phyloP scores from a whole-genome alignment of 2,329 filamentous ascomycete genomes.

The Scedosporium dehoogii region DNA sequence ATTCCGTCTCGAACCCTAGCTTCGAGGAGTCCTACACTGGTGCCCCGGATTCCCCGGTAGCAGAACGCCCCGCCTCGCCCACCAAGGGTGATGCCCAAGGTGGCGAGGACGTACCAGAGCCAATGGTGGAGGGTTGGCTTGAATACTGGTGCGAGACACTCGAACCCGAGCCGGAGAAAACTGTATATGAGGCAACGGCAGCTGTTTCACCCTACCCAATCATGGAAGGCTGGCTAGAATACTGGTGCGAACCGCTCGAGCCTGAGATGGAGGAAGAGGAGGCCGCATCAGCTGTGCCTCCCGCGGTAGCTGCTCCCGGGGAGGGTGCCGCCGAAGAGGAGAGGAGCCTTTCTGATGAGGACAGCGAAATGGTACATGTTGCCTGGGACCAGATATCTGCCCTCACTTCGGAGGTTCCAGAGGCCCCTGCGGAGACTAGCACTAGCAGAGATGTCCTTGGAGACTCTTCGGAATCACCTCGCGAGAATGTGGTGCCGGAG shows the following conservation, averaged over 20 bases:
- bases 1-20: background rate
- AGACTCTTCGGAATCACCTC: background rate
- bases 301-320: background rate
- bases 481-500: background rate
- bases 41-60: background rate
- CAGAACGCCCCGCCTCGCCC: background rate
- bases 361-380: background rate
- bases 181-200: background rate
- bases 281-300: background rate
- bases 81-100: background rate
- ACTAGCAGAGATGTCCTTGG: background rate
- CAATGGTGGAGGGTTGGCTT: slow-evolving; percentile 11
- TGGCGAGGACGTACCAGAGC: background rate
- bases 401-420: background rate
- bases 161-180: slow-evolving; percentile 6
- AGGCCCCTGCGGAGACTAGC: background rate
- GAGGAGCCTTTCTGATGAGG: background rate
- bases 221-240: slow-evolving; percentile 5
- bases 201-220: background rate
- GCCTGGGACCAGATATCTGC: background rate
- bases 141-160: slow-evolving; percentile 11
- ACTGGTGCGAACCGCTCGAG: slow-evolving; percentile 5
- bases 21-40: background rate
- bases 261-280: background rate
- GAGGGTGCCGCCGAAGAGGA: background rate